Conservation (phyloP, 192 early-diverging fungal species). For the Radiomyces spectabilis region DNA sequence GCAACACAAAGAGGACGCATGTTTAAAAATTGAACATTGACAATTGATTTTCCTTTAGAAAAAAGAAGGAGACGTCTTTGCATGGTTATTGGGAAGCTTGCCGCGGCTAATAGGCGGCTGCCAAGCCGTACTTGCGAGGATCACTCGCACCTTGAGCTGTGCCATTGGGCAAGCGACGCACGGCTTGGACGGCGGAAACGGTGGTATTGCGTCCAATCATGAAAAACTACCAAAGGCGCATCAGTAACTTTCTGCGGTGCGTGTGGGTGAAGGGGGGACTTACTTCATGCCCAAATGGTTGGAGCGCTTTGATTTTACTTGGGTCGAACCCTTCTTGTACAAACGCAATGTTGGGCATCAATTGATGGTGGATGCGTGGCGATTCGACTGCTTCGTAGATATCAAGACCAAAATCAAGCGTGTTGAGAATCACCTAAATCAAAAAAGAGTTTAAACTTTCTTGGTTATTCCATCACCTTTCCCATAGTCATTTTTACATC, state of each 20-base stretch:
- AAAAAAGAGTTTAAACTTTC: too few species aligned
- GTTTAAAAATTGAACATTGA: too few species aligned
- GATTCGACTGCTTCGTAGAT: constrained; percentile 61
- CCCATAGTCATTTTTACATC: too few species aligned
- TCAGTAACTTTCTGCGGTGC: background rate
- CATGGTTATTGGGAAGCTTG: too few species aligned
- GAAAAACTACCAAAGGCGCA: background rate
- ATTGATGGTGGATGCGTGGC: constrained; percentile 85
- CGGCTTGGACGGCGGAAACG: constrained; percentile 21
- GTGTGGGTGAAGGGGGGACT: background rate
- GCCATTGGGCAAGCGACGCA: constrained; percentile 11
- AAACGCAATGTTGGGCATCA: constrained; percentile 67
- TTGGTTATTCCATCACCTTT: too few species aligned
- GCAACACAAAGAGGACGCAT: too few species aligned
- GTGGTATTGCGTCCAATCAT: background rate
- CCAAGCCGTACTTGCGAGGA: constrained; percentile 16
- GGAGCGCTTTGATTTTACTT: constrained; percentile 20
- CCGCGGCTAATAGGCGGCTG: constrained; percentile 24
- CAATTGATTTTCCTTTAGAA: too few species aligned
- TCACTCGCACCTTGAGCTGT: constrained; percentile 19
- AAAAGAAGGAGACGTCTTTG: too few species aligned
- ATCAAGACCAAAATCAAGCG: constrained; percentile 63
- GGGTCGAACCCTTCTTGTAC: constrained; percentile 39
- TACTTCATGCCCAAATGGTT: constrained; percentile 31
- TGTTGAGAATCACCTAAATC: constrained; percentile 60